Evolutionary conservation across 345 rosid genomes (phyloP).

Genomic region (Psidium guajava): DNA sequence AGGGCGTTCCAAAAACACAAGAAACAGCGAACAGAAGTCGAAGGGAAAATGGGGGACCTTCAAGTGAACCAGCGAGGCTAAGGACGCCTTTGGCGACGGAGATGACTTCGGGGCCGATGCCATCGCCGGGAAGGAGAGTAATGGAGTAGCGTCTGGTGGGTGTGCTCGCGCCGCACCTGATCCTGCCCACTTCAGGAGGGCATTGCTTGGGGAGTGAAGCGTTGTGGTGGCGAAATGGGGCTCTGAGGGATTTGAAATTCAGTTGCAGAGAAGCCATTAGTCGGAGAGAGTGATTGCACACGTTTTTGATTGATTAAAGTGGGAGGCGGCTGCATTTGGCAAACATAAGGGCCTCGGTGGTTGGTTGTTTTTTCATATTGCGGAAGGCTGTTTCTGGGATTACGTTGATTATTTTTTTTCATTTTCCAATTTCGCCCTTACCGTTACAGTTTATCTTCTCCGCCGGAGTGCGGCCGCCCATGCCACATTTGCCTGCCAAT

Average conservation of each 20-base stretch:
- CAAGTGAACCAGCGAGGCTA: conserved; percentile 57
- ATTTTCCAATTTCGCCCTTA: too few species aligned
- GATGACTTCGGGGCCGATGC: conserved; percentile 90
- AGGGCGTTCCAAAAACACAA: neutral
- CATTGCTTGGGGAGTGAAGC: conserved; percentile 6
- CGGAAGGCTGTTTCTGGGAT: too few species aligned
- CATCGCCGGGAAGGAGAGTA: conserved; percentile 90
- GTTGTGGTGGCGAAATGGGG: conserved; percentile 12
- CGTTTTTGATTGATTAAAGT: too few species aligned
- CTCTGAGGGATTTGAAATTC: conserved; percentile 12
- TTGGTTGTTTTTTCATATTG: too few species aligned
- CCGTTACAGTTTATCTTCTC: too few species aligned
- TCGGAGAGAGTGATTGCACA: neutral
- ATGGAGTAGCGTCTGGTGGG: conserved; percentile 46
- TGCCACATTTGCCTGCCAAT: too few species aligned
- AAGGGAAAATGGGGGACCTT: conserved; percentile 35
- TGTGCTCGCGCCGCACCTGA: conserved; percentile 45
- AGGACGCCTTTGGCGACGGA: conserved; percentile 66
- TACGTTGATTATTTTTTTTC: too few species aligned
- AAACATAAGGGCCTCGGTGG: too few species aligned
- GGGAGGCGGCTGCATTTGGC: too few species aligned
- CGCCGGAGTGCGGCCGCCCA: too few species aligned
- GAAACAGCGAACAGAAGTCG: neutral
- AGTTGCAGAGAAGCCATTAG: conserved; percentile 40
- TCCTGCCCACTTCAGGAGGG: conserved; percentile 13